Evolutionary conservation across 176 grass and related monocot species (phyloP).

Genomic region (Eragrostis nindensis): DNA sequence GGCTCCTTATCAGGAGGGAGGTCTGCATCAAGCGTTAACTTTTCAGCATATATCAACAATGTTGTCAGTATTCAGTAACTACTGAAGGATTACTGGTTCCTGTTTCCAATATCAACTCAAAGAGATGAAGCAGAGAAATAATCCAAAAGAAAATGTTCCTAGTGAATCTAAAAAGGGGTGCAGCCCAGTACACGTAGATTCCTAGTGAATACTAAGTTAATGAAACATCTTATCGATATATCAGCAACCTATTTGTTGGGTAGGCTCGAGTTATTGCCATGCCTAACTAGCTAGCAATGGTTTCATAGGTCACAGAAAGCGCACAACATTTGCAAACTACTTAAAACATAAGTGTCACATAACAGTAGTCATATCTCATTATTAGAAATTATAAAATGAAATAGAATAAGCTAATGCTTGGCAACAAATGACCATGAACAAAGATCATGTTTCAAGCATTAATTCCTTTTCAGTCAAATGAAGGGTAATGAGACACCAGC

Average conservation of each 20-base stretch:
- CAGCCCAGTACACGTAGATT: too few relatives aligned
- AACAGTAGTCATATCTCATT: not conserved
- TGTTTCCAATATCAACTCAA: constrained; percentile 16
- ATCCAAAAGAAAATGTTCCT: constrained; percentile 22
- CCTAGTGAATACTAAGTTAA: not conserved
- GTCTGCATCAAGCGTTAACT: constrained; percentile 58
- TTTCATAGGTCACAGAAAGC: constrained; percentile 9
- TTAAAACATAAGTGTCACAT: not conserved
- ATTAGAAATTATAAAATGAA: not conserved
- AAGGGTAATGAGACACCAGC: not conserved
- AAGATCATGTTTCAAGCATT: constrained; percentile 13
- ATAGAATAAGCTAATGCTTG: not conserved
- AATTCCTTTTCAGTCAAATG: constrained; percentile 8
- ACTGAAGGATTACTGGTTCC: constrained; percentile 15
- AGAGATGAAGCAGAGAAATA: not conserved
- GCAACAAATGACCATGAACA: constrained; percentile 23
- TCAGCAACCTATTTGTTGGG: constrained; percentile 27
- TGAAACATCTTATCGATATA: constrained; percentile 7
- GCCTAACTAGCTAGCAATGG: not conserved
- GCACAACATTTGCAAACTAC: not conserved
- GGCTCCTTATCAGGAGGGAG: constrained; percentile 65
- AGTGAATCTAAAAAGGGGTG: too few relatives aligned
- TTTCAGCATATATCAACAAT: constrained; percentile 21
- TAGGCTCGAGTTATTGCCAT: constrained; percentile 27
- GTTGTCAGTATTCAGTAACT: too few relatives aligned